Evolutionary conservation across 129 eudicot genomes (phyloP).

Genomic region (Tagetes patula): DNA sequence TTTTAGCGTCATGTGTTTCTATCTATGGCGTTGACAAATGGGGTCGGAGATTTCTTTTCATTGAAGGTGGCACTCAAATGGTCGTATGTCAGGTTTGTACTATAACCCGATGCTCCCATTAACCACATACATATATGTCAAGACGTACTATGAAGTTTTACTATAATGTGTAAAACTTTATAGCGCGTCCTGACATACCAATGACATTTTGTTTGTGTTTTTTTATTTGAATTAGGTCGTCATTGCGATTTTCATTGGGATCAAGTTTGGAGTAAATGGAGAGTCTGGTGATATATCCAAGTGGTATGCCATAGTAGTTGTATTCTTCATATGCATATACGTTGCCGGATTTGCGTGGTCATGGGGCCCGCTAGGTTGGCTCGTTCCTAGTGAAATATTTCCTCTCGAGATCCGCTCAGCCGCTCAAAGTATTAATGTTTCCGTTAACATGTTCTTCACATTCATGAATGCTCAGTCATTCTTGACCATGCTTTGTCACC

Average conservation of each 20-base stretch:
- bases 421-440: slow-evolving; percentile 82
- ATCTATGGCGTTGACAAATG: slow-evolving; percentile 71
- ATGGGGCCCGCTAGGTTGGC: slow-evolving; percentile 94
- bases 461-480: slow-evolving; percentile 67
- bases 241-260: slow-evolving; percentile 61
- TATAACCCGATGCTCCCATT: neutral
- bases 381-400: slow-evolving; percentile 87
- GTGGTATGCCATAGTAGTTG: slow-evolving; percentile 77
- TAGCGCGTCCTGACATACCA: neutral
- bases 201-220: neutral
- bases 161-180: too few species aligned
- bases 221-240: slow-evolving; percentile 39
- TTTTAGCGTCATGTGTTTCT: slow-evolving; percentile 66
- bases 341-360: slow-evolving; percentile 94
- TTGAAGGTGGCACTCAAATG: slow-evolving; percentile 86
- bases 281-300: slow-evolving; percentile 49
- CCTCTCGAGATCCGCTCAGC: slow-evolving; percentile 85
- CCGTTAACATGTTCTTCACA: slow-evolving; percentile 88
- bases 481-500: slow-evolving; percentile 73
- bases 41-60: slow-evolving; percentile 81
- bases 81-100: slow-evolving; percentile 75
- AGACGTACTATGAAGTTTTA: neutral
- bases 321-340: slow-evolving; percentile 70
- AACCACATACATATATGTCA: neutral
- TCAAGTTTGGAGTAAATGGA: slow-evolving; percentile 69